Conservation (phyloP, 2,329 filamentous ascomycete species). For the Sordariomycetes sp. region DNA sequence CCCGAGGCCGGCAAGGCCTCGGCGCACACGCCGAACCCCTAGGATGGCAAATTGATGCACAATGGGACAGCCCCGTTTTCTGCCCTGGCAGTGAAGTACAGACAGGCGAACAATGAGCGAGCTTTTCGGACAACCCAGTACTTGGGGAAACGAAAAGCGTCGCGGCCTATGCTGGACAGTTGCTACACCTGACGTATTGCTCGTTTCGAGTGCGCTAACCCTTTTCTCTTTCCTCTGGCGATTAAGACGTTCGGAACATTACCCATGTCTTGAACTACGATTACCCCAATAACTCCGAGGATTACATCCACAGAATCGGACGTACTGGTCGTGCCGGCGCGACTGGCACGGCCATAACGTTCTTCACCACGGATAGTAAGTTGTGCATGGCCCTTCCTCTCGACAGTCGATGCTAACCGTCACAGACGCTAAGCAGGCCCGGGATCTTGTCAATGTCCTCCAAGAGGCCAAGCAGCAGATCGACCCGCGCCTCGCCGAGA, state of each 20-base stretch:
- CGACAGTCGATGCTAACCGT: constrained; percentile 18
- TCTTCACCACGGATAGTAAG: constrained; percentile 99
- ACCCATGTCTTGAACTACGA: constrained; percentile 99
- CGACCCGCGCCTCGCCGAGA: constrained; percentile 88
- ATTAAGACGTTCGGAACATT: constrained; percentile 99
- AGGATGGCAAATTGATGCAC: constrained; percentile 42
- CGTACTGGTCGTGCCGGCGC: constrained; percentile 92
- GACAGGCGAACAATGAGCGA: constrained; percentile 15
- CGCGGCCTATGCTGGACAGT: constrained; percentile 42
- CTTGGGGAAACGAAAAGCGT: not conserved
- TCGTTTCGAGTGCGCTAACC: constrained; percentile 56
- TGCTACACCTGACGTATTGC: constrained; percentile 34
- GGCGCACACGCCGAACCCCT: constrained; percentile 34
- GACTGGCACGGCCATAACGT: constrained; percentile 90
- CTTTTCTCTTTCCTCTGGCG: constrained; percentile 34
- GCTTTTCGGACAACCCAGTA: constrained; percentile 6
- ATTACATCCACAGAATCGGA: constrained; percentile 95
- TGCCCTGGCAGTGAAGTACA: constrained; percentile 36
- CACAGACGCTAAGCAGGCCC: constrained; percentile 80
- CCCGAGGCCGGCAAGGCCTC: constrained; percentile 38
- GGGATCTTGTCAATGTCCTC: constrained; percentile 87
- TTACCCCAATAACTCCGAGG: constrained; percentile 98
- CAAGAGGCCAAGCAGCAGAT: constrained; percentile 97
- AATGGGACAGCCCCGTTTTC: constrained; percentile 44
- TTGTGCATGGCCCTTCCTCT: constrained; percentile 15